phyloP scores from a whole-genome alignment of 805 yeast genomes.

The Yarrowia porcina region DNA sequence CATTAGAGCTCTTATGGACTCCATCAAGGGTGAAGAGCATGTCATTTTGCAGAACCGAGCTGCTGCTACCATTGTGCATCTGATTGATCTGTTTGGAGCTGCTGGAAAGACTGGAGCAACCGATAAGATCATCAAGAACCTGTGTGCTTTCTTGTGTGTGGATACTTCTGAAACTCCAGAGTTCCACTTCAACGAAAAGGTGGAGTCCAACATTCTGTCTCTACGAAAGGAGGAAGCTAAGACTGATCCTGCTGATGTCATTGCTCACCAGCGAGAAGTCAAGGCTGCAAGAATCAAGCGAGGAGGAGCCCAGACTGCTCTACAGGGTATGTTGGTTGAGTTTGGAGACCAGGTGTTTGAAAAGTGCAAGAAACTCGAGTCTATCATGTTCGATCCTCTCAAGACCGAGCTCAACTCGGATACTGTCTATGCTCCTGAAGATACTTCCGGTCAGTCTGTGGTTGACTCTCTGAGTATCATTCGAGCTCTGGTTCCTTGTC shows the following conservation, averaged over 20 bases:
- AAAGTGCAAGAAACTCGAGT: conserved; percentile 62
- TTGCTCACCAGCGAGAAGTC: conserved; percentile 59
- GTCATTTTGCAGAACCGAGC: conserved; percentile 65
- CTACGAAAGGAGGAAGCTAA: conserved; percentile 73
- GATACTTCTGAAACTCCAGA: conserved; percentile 97
- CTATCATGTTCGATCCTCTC: conserved; percentile 49
- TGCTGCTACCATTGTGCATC: conserved; percentile 62
- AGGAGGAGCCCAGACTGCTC: conserved; percentile 73
- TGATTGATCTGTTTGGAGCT: conserved; percentile 57
- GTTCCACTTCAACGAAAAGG: conserved; percentile 60
- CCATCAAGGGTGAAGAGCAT: conserved; percentile 73
- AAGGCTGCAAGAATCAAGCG: conserved; percentile 76
- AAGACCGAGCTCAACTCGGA: conserved; percentile 32
- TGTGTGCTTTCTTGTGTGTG: conserved; percentile 90
- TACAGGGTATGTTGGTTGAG: conserved; percentile 54
- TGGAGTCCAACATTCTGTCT: conserved; percentile 61
- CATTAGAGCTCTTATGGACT: conserved; percentile 88
- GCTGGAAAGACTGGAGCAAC: conserved; percentile 68
- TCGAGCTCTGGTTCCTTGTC: conserved; percentile 64
- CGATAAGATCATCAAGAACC: conserved; percentile 82
- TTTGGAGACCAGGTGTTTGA: conserved; percentile 57
- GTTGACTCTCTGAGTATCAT: conserved; percentile 84
- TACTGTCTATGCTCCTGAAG: conserved; percentile 40
- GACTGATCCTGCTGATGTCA: conserved; percentile 58
- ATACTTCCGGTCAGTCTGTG: conserved; percentile 64